Evolutionary conservation across 805 yeast genomes (phyloP).

Genomic region (Ogataea pignaliae): DNA sequence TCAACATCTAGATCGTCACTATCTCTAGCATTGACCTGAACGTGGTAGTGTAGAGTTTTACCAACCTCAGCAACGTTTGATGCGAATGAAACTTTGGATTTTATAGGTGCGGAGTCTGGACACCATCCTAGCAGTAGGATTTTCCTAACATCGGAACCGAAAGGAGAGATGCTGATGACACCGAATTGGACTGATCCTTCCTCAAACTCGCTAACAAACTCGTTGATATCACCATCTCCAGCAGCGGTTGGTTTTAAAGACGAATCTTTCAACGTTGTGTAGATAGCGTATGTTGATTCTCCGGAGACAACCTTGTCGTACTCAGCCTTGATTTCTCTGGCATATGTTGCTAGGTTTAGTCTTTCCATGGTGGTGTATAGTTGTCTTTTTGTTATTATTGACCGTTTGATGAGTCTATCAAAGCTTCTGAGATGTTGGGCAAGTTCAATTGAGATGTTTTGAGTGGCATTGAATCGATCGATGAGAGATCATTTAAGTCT

Average conservation of each 20-base stretch:
- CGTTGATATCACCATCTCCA: slow-evolving; percentile 67
- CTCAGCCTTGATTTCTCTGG: slow-evolving; percentile 66
- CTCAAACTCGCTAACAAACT: slow-evolving; percentile 75
- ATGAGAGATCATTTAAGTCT: too few species aligned
- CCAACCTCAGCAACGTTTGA: slow-evolving; percentile 74
- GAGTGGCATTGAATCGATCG: too few species aligned
- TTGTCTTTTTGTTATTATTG: too few species aligned
- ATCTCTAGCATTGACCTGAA: slow-evolving; percentile 95
- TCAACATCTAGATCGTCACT: slow-evolving; percentile 80
- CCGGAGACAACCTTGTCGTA: slow-evolving; percentile 80
- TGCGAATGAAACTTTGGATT: slow-evolving; percentile 71
- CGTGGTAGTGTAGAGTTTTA: slow-evolving; percentile 79
- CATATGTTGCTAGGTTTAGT: slow-evolving; percentile 60
- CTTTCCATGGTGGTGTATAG: slow-evolving; percentile 40
- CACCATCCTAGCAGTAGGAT: slow-evolving; percentile 90
- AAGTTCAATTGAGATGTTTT: too few species aligned
- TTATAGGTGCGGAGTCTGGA: slow-evolving; percentile 90
- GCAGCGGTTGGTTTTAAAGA: slow-evolving; percentile 41
- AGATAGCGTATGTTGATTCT: slow-evolving; percentile 74
- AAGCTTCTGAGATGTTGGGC: too few species aligned
- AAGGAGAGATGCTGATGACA: slow-evolving; percentile 78
- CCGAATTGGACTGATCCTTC: slow-evolving; percentile 92
- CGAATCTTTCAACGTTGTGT: slow-evolving; percentile 62
- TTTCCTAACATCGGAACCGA: slow-evolving; percentile 87
- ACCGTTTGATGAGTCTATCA: too few species aligned